These are phyloP conservation scores for Suhomyces sp. DNA, from an alignment of 805 yeast species.

Conservation along the genomic window DNA sequence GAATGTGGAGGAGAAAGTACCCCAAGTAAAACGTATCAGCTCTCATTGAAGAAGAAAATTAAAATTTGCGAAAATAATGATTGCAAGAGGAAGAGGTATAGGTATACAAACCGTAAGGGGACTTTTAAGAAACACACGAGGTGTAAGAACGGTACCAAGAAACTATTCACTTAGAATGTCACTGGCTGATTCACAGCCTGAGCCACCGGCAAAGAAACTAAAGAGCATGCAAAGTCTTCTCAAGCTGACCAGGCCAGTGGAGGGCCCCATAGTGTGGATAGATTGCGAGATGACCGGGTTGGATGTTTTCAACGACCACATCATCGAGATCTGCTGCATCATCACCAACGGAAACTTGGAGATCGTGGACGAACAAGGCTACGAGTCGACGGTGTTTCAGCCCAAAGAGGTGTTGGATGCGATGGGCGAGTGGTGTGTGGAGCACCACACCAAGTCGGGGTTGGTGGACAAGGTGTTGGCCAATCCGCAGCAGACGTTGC, in stretches of 20 bases:
- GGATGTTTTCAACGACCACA: slow-evolving; percentile 67
- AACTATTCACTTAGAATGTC: no score
- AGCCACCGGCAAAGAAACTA: background rate
- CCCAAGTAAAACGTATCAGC: slow-evolving; percentile 45
- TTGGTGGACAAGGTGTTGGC: slow-evolving; percentile 66
- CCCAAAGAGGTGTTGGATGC: slow-evolving; percentile 56
- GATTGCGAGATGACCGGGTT: slow-evolving; percentile 99
- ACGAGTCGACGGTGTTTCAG: slow-evolving; percentile 76
- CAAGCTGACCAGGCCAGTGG: slow-evolving; percentile 1
- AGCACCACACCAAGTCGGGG: slow-evolving; percentile 77
- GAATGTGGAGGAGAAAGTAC: slow-evolving; percentile 64
- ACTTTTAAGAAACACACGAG: background rate
- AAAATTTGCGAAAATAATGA: background rate
- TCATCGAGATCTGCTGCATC: slow-evolving; percentile 88
- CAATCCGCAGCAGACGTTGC: slow-evolving; percentile 49
- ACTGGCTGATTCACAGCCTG: background rate
- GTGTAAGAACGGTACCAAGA: background rate
- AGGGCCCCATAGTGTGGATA: slow-evolving; percentile 74
- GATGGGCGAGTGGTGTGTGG: slow-evolving; percentile 88
- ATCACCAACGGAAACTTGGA: slow-evolving; percentile 82
- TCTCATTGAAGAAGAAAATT: no score
- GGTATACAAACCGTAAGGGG: no score
- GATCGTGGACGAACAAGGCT: slow-evolving; percentile 66
- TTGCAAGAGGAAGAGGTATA: background rate
- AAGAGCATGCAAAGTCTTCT: slow-evolving; percentile 1